Evolutionary conservation across 2,329 filamentous ascomycete genomes (phyloP).

Genomic region (Curvularia verruculosa): DNA sequence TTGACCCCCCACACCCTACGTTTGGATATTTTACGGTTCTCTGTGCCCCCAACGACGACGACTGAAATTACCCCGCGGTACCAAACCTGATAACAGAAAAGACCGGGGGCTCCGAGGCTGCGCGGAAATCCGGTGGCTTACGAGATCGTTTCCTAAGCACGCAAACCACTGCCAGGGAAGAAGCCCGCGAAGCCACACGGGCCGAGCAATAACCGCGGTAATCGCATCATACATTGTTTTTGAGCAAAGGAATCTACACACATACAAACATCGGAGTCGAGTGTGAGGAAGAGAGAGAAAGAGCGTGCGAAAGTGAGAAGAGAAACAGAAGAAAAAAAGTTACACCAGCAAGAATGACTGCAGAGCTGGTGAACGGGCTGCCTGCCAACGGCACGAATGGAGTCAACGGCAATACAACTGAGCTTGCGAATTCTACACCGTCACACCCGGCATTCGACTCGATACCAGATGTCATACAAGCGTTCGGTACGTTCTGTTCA

Average conservation of each 20-base stretch:
- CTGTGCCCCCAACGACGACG: not conserved
- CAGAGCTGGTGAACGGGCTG: slow-evolving; percentile 21
- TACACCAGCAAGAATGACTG: slow-evolving; percentile 28
- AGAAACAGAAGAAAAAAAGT: slow-evolving; percentile 3
- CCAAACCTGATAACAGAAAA: not conserved
- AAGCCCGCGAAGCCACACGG: slow-evolving; percentile 5
- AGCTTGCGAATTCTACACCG: slow-evolving; percentile 33
- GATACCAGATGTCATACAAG: slow-evolving; percentile 54
- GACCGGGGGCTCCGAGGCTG: slow-evolving; percentile 1
- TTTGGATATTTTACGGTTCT: not conserved
- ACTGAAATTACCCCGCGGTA: not conserved
- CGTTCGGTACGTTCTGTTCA: slow-evolving; percentile 48
- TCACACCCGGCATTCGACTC: slow-evolving; percentile 53
- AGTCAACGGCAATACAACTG: slow-evolving; percentile 25
- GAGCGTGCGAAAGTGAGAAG: not conserved
- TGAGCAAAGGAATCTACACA: not conserved
- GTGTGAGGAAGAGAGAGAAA: not conserved
- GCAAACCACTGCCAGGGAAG: not conserved
- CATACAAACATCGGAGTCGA: not conserved
- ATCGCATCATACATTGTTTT: not conserved
- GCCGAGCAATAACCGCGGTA: not conserved
- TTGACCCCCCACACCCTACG: not conserved
- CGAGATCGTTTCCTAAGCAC: slow-evolving; percentile 13
- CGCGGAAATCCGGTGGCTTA: slow-evolving; percentile 11
- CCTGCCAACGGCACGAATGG: slow-evolving; percentile 27